Percentiles rank a stretch among this genome's conserved stretches.
These are phyloP conservation scores for Annulohypoxylon moriforme DNA, from an alignment of 495 filamentous ascomycete species.

Conservation along the genomic window DNA sequence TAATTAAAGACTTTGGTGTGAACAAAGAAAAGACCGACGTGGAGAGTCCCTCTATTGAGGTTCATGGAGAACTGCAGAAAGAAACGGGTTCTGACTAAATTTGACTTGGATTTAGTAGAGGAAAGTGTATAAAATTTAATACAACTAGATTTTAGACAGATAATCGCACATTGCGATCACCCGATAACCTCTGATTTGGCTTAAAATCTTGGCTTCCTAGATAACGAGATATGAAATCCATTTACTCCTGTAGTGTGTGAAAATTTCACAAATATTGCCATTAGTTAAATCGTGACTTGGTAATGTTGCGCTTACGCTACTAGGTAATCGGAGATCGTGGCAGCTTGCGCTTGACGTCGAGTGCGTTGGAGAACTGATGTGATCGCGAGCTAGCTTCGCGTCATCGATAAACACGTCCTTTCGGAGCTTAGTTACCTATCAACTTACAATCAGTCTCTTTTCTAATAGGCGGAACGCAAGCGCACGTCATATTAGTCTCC, in stretches of 20 bases:
- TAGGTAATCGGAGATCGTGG: constrained; percentile 13
- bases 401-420: constrained; percentile 36
- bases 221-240: too few species aligned
- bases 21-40: constrained; percentile 8
- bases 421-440: constrained; percentile 30
- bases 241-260: too few species aligned
- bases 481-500: constrained; percentile 43
- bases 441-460: not conserved
- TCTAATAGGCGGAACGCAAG: constrained; percentile 27
- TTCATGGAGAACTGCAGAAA: constrained; percentile 7
- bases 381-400: constrained; percentile 24
- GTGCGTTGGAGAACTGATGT: constrained; percentile 28
- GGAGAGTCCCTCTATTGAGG: constrained; percentile 14
- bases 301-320: not conserved
- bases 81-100: constrained; percentile 8
- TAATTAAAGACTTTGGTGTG: constrained; percentile 64
- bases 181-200: too few species aligned
- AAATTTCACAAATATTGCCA: not conserved
- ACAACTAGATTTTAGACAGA: not conserved
- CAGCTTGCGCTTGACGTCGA: not conserved
- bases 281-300: not conserved
- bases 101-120: not conserved
- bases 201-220: too few species aligned
- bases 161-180: too few species aligned
- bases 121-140: not conserved